phyloP scores from a whole-genome alignment of 768 basidiomycete genomes.

The Rhodocollybia butyracea region DNA sequence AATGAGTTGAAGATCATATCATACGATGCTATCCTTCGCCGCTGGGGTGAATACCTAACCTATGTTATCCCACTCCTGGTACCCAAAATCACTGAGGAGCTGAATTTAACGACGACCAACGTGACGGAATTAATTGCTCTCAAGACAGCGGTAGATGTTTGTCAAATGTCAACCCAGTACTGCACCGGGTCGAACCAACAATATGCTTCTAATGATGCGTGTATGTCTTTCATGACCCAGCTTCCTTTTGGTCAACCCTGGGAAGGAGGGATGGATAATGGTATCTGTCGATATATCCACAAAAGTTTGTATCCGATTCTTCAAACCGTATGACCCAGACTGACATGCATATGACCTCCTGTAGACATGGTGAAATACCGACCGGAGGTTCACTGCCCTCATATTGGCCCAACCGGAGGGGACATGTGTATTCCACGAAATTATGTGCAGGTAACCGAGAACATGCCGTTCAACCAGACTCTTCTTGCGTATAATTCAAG shows the following conservation, averaged over 20 bases:
- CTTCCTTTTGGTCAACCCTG: slow-evolving; percentile 7
- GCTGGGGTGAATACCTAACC: slow-evolving; percentile 1
- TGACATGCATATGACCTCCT: background rate
- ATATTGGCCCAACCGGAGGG: slow-evolving; percentile 10
- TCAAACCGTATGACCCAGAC: background rate
- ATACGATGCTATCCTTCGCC: slow-evolving; percentile 9
- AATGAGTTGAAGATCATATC: slow-evolving; percentile 8
- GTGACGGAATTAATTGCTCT: background rate
- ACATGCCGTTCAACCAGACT: slow-evolving; percentile 1
- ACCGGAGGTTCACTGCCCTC: slow-evolving; percentile 10
- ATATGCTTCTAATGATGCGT: slow-evolving; percentile 7
- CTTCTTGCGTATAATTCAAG: slow-evolving; percentile 1
- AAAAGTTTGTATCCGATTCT: background rate
- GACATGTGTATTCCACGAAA: slow-evolving; percentile 10
- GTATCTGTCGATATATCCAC: slow-evolving; percentile 2
- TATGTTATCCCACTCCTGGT: slow-evolving; percentile 1
- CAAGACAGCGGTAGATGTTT: slow-evolving; percentile 8
- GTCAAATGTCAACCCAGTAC: slow-evolving; percentile 2
- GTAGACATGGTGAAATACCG: slow-evolving; percentile 9
- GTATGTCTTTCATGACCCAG: background rate
- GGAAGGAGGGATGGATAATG: slow-evolving; percentile 10
- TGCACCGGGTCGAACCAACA: slow-evolving; percentile 7
- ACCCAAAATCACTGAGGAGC: slow-evolving; percentile 6
- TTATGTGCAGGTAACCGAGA: background rate
- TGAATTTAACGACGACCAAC: slow-evolving; percentile 2